Evolutionary conservation across 257 asterid species (phyloP), one percentile per base, ranked within the genome.

Genomic region (Nicotiana undulata): DNA sequence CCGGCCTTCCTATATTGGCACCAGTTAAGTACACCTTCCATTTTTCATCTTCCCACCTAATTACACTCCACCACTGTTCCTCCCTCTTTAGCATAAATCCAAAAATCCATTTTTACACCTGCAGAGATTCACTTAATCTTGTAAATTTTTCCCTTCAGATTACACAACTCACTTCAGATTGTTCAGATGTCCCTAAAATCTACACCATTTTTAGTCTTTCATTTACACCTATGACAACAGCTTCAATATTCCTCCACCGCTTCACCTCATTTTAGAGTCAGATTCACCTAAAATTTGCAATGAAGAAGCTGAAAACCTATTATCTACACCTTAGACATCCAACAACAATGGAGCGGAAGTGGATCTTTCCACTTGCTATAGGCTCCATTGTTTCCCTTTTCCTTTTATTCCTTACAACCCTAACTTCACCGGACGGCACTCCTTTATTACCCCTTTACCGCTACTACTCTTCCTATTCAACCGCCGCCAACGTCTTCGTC

Each of bases 261-360:
- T 40, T 40, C 49, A 40, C 12, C 49, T 9, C 49, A 40, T 9
- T 40, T 9, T 40, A 40, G 49, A 40, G 49, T 40, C 49, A 40
- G 12, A 40, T 40, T 40, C 49, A 9, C 49, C 49, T 40, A 8
- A 40, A 40, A 9, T 40, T 40, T 40, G 22, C 13, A 15, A 91
- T 95, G 99, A 95, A 93, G 97, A 93, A 93, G 87, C 79, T 95
- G 20, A 92, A 87, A 91, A 92, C 85, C 85, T 93, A 90, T 86
- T 95, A 93, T 76, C 59, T 90, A 3, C 95, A 95, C 83, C 83
- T 93, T 52, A 85, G 92, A 29, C 91, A 93, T 46, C 96, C 94
- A 1, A 91, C 90, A 44, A 85, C 90, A 51, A 87, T 91, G 90
- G 97, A 95, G 58, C 81, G 92, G 12, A 95, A 91, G 82, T 95